Conservation (phyloP, 208 protist species). For the Plasmodiophora brassicae region DNA sequence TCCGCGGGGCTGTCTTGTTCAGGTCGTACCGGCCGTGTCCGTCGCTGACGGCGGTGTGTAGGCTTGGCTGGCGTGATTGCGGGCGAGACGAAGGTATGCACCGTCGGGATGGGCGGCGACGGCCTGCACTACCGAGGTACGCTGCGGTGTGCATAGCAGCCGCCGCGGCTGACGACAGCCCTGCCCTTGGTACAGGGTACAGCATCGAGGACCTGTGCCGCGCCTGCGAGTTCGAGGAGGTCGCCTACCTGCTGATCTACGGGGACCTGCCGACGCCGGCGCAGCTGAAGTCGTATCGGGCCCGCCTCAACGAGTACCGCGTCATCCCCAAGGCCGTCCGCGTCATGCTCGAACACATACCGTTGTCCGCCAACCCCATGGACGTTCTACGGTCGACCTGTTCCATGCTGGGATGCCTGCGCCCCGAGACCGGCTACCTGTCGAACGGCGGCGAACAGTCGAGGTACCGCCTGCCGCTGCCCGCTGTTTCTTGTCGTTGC, state of each 20-base stretch:
- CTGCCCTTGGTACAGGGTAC: no score
- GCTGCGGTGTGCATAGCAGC: no score
- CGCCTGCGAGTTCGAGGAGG: conserved; percentile 23
- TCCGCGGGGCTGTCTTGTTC: no score
- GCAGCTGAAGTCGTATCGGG: not conserved
- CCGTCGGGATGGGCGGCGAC: conserved; percentile 9
- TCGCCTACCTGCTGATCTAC: conserved; percentile 33
- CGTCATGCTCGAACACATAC: conserved; percentile 16
- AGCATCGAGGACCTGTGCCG: not conserved
- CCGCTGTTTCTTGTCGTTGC: not conserved
- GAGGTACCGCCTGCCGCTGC: no score
- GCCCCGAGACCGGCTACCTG: not conserved
- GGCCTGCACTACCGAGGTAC: conserved; percentile 5
- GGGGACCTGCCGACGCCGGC: not conserved
- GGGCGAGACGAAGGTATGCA: not conserved
- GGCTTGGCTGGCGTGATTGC: conserved; percentile 36
- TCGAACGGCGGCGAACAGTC: not conserved
- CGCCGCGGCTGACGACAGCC: no score
- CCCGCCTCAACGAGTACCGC: not conserved
- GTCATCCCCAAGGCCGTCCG: not conserved
- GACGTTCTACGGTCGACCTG: conserved; percentile 33
- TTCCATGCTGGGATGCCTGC: not conserved
- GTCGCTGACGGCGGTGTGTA: not conserved
- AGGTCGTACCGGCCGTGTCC: not conserved
- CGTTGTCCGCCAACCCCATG: not conserved